phyloP scores from a whole-genome alignment of 2,329 filamentous ascomycete species.

The Metarhizium album region DNA sequence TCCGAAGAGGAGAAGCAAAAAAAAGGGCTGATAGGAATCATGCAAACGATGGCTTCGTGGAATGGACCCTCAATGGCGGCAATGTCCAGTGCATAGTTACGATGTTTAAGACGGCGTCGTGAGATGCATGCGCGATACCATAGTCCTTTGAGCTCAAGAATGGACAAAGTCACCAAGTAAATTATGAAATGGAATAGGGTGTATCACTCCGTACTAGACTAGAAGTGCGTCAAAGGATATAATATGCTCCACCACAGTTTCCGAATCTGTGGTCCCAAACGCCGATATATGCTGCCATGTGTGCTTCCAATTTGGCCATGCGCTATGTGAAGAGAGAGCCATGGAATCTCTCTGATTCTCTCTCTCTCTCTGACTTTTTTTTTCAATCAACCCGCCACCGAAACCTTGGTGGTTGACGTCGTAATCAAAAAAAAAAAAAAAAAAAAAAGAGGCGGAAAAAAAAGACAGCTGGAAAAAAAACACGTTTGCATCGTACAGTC shows the following conservation, averaged over 20 bases:
- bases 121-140: not conserved
- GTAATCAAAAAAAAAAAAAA: not conserved
- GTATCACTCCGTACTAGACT: not conserved
- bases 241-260: not conserved
- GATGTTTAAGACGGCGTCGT: not conserved
- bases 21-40: too few relatives aligned
- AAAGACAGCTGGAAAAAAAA: too few relatives aligned
- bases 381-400: not conserved
- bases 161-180: too few relatives aligned
- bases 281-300: not conserved
- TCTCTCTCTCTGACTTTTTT: not conserved
- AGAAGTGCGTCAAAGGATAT: not conserved
- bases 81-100: not conserved
- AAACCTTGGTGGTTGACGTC: not conserved
- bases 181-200: not conserved
- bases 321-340: not conserved
- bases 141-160: too few relatives aligned
- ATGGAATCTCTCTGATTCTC: not conserved
- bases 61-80: not conserved
- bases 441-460: too few relatives aligned
- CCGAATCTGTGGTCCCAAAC: not conserved
- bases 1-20: too few relatives aligned
- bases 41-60: not conserved
- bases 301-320: not conserved
- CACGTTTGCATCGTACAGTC: not conserved